Evolutionary conservation across 495 filamentous ascomycete species (phyloP).

Genomic region (Friedmanniomyces simplex): DNA sequence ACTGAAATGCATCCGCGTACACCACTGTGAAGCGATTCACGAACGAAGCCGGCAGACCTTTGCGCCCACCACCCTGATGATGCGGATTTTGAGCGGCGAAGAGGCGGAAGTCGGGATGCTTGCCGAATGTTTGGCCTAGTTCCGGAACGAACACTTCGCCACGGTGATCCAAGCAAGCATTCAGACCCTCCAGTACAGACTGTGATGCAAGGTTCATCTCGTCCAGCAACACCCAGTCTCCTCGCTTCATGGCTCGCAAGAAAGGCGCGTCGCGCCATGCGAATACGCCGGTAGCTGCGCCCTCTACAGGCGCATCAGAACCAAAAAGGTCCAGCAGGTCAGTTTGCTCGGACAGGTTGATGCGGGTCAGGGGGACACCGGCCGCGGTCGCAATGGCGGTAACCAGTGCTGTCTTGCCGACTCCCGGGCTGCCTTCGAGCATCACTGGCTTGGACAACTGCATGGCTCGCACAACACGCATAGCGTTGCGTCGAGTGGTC

Average conservation of each 20-base stretch:
- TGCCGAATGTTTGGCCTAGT: constrained; percentile 81
- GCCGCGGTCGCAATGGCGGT: constrained; percentile 69
- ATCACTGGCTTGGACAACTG: constrained; percentile 84
- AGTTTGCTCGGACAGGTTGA: constrained; percentile 96
- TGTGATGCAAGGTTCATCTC: constrained; percentile 99
- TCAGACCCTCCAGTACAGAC: constrained; percentile 91
- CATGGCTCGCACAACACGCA: constrained; percentile 82
- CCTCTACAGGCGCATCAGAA: constrained; percentile 90
- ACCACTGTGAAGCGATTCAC: constrained; percentile 98
- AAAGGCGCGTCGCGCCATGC: constrained; percentile 94
- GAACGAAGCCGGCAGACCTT: constrained; percentile 90
- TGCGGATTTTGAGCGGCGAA: constrained; percentile 98
- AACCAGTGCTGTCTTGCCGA: constrained; percentile 92
- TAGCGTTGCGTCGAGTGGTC: constrained; percentile 79
- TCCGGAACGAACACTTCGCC: constrained; percentile 94
- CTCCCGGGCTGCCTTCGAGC: constrained; percentile 89
- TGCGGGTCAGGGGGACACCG: constrained; percentile 72
- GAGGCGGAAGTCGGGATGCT: constrained; percentile 77
- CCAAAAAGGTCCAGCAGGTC: constrained; percentile 96
- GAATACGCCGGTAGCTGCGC: constrained; percentile 75
- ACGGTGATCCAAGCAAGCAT: constrained; percentile 93
- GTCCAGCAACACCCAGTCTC: constrained; percentile 91
- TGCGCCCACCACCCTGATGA: constrained; percentile 90
- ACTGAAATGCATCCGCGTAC: constrained; percentile 78
- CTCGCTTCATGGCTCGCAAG: constrained; percentile 86